Evolutionary conservation across 78 protist genomes (phyloP).

Genomic region (Chrysochromulina parva): DNA sequence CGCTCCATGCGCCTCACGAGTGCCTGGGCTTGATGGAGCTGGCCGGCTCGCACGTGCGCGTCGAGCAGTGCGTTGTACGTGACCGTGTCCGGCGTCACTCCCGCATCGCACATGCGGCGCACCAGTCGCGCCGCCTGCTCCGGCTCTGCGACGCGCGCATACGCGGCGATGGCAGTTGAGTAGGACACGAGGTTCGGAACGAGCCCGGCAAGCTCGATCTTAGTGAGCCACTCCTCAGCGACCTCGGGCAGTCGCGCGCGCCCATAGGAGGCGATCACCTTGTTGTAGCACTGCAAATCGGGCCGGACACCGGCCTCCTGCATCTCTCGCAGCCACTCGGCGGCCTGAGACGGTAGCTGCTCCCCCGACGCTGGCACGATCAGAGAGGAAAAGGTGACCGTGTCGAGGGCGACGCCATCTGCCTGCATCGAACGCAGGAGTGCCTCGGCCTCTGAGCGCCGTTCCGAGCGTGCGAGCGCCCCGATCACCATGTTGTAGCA

Average conservation of each 20-base stretch:
- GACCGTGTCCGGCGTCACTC: background rate
- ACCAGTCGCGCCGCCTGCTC: background rate
- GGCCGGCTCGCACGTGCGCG: background rate
- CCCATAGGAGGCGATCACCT: background rate
- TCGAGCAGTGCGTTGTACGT: background rate
- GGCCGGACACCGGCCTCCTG: background rate
- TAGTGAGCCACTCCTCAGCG: background rate
- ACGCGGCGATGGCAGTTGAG: background rate
- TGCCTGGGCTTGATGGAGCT: background rate
- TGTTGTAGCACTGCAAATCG: background rate
- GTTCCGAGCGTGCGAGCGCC: background rate
- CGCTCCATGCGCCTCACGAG: background rate
- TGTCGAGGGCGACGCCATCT: no score
- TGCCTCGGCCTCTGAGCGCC: background rate
- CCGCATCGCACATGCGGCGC: background rate
- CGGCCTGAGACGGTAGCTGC: no score
- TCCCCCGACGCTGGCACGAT: background rate
- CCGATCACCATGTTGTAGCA: slow-evolving; percentile 3
- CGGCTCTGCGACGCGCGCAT: background rate
- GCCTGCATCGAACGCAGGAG: background rate
- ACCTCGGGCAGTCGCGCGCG: slow-evolving; percentile 7
- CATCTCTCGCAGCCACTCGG: background rate
- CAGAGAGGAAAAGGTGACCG: background rate
- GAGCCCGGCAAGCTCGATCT: background rate
- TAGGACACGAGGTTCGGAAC: background rate